Evolutionary conservation across 1,139 yeast genomes (phyloP), one percentile per base, ranked within the genome.

Genomic region (Hyphopichia pseudoburtonii): DNA sequence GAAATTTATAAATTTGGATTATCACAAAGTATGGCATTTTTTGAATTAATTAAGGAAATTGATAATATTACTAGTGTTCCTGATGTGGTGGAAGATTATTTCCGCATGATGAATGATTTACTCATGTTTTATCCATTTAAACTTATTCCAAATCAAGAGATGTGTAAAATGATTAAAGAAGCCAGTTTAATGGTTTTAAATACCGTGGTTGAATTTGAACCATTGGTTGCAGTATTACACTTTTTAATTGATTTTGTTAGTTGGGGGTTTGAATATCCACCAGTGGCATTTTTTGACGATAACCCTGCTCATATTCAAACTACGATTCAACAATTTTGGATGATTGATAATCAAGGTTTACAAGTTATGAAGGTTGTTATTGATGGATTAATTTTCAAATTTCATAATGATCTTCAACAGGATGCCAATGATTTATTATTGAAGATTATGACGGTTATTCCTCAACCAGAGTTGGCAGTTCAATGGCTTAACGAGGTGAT

Each of bases 11-110:
- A 66, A 33, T 78, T 79, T 56, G 76, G 79, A 2, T 47, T 71
- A 33, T 60, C 69, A 28, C 83, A 78, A 51, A 58, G 74, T 36
- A 52, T 52, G 10, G 57, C 55, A 14, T 76, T 78, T 41, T 68
- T 72, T 39, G 61, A 60, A 12, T 48, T 69, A 16, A 56, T 67
- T 33, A 44, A 46, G 26, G 42, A 45, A 19, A 62, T 62, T 16
- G 57, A 56, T 17, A 48, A 47, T 23, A 23, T 65, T 40, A 64
- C 64, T 36, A 74, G 69, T 46, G 74, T 74, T 28, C 86, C 92
- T 12, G 96, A 88, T 56, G 73, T 87, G 26, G 69, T 90, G 38
- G 96, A 90, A 59, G 97, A 90, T 65, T 90, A 85, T 56, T 89
- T 84, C 72, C 73, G 94, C 42, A 83, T 90, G 84, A 71, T 83